Percentiles rank a stretch among this genome's conserved stretches.
phyloP scores from a whole-genome alignment of 257 asterid species.

The Jasminum sambac region DNA sequence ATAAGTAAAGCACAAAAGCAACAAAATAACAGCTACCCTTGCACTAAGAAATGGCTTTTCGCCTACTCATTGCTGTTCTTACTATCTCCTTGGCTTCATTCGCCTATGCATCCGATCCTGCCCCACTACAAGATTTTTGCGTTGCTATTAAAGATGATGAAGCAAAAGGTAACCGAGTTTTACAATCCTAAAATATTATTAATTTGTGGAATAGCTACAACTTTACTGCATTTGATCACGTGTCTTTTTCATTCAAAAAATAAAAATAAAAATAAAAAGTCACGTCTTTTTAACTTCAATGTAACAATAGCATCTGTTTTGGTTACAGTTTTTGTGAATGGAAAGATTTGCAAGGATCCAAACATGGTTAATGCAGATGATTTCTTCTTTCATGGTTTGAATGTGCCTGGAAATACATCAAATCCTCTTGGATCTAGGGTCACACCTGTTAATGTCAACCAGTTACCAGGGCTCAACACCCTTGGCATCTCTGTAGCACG shows the following conservation, averaged over 20 bases:
- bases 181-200: too few relatives aligned
- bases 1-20: background rate
- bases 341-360: constrained; percentile 4
- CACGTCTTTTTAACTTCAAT: too few relatives aligned
- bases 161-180: background rate
- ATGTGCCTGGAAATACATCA: background rate
- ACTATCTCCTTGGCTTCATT: background rate
- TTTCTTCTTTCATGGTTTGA: background rate
- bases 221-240: too few relatives aligned
- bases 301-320: background rate
- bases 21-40: background rate
- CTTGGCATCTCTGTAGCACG: background rate
- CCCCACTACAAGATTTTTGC: background rate
- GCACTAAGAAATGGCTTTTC: background rate
- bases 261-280: too few relatives aligned
- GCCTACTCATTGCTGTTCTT: background rate
- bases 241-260: too few relatives aligned
- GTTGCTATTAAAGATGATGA: background rate
- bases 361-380: background rate
- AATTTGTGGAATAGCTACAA: too few relatives aligned
- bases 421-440: background rate
- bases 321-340: constrained; percentile 7
- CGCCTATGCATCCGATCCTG: background rate
- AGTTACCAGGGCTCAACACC: background rate
- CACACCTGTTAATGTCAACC: background rate